Conservation (phyloP, 2,329 filamentous ascomycete species). For the Microdochium bolleyi region DNA sequence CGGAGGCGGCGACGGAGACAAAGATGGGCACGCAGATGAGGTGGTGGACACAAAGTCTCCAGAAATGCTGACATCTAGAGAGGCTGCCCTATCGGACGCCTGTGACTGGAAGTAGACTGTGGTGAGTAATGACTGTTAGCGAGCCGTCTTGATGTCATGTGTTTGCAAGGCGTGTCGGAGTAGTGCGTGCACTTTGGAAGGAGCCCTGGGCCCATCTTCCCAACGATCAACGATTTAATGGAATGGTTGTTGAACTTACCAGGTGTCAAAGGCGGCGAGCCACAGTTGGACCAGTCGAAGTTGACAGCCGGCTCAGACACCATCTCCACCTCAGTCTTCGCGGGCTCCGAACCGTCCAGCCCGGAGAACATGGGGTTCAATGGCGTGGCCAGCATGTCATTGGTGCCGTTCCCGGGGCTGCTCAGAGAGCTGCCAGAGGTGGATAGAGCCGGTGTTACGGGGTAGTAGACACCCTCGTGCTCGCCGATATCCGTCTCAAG, state of each 20-base stretch:
- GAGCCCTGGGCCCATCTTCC: too few species aligned
- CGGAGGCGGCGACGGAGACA: conserved; percentile 80
- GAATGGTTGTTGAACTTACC: conserved; percentile 50
- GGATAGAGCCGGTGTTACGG: conserved; percentile 81
- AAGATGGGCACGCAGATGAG: conserved; percentile 71
- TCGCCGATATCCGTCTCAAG: conserved; percentile 69
- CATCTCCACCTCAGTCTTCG: conserved; percentile 66
- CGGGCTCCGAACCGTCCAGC: conserved; percentile 55
- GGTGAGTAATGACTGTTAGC: conserved; percentile 2
- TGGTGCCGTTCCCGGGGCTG: conserved; percentile 62
- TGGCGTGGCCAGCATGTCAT: conserved; percentile 73
- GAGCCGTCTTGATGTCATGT: too few species aligned
- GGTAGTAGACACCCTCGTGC: conserved; percentile 60
- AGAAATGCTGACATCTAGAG: conserved; percentile 52
- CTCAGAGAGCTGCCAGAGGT: conserved; percentile 77
- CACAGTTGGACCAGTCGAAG: conserved; percentile 68
- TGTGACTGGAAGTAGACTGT: conserved; percentile 18
- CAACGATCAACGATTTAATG: too few species aligned
- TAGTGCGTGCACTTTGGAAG: neutral
- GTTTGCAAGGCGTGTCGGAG: too few species aligned
- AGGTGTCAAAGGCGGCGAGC: conserved; percentile 84
- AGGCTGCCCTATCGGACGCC: conserved; percentile 30
- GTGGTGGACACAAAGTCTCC: conserved; percentile 68
- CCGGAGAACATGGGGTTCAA: conserved; percentile 72
- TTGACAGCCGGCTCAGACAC: conserved; percentile 64